phyloP scores from a whole-genome alignment of 192 early-diverging fungal species.

The Backusella psychrophila region DNA sequence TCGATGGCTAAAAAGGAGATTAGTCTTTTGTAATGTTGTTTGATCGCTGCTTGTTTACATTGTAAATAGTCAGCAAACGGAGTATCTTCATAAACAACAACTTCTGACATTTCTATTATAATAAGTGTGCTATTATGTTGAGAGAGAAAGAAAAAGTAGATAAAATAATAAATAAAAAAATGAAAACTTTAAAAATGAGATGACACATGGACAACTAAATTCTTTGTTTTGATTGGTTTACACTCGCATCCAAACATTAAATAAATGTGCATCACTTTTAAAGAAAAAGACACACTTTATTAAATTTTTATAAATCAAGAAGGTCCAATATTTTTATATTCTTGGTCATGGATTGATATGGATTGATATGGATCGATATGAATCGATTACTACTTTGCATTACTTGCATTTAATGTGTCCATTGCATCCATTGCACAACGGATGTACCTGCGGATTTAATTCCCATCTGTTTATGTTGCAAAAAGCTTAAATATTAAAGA shows the following conservation, averaged over 20 bases:
- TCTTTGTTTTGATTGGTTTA: not conserved
- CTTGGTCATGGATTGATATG: too few species aligned
- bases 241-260: not conserved
- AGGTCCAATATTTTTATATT: too few species aligned
- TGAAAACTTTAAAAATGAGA: not conserved
- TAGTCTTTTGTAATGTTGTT: not conserved
- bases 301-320: too few species aligned
- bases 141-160: not conserved
- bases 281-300: too few species aligned
- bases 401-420: too few species aligned
- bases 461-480: too few species aligned
- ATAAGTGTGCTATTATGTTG: not conserved
- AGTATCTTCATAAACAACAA: slow-evolving; percentile 62
- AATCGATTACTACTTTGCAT: too few species aligned
- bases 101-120: slow-evolving; percentile 44
- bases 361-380: too few species aligned
- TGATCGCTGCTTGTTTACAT: slow-evolving; percentile 31
- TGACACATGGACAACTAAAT: not conserved
- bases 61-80: slow-evolving; percentile 59
- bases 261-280: not conserved
- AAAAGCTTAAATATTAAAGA: too few species aligned
- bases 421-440: too few species aligned
- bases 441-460: too few species aligned
- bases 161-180: too few species aligned
- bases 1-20: slow-evolving; percentile 30